phyloP scores from a whole-genome alignment of 2,329 filamentous ascomycete genomes.

The Microascus cirrosus region DNA sequence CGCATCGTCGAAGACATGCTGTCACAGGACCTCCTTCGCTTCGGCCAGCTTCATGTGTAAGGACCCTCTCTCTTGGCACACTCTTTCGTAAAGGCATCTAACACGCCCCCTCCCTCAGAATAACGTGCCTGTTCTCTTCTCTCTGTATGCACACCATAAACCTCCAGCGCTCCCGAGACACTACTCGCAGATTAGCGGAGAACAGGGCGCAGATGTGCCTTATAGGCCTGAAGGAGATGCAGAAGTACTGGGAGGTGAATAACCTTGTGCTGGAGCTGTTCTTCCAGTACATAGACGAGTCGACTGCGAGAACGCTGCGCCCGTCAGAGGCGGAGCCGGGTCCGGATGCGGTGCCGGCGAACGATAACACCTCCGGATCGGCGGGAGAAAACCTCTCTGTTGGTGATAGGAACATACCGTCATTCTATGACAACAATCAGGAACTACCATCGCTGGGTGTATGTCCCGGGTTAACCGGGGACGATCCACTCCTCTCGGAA shows the following conservation, averaged over 20 bases:
- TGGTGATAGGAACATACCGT: not conserved
- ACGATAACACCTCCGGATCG: not conserved
- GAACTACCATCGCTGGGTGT: not conserved
- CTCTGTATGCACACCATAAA: constrained; percentile 35
- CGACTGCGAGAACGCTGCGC: constrained; percentile 26
- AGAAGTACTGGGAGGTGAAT: constrained; percentile 35
- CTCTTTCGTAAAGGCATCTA: not conserved
- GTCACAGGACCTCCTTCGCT: constrained; percentile 27
- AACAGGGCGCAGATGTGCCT: constrained; percentile 35
- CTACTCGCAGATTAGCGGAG: constrained; percentile 30
- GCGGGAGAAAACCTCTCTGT: not conserved
- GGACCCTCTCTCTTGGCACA: not conserved
- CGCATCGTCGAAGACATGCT: constrained; percentile 36
- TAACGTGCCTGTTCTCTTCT: constrained; percentile 17
- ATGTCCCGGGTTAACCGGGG: not conserved
- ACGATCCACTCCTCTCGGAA: not conserved
- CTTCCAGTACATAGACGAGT: constrained; percentile 32
- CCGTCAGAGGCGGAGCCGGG: not conserved
- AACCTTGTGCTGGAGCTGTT: constrained; percentile 37
- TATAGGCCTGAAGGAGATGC: constrained; percentile 32
- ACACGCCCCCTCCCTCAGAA: not conserved
- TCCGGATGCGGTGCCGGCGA: not conserved
- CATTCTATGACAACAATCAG: not conserved
- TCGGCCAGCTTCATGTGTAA: constrained; percentile 9
- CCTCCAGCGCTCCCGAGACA: constrained; percentile 23